Evolutionary conservation across 495 filamentous ascomycete genomes (phyloP).

Genomic region (Penicillium parvum): DNA sequence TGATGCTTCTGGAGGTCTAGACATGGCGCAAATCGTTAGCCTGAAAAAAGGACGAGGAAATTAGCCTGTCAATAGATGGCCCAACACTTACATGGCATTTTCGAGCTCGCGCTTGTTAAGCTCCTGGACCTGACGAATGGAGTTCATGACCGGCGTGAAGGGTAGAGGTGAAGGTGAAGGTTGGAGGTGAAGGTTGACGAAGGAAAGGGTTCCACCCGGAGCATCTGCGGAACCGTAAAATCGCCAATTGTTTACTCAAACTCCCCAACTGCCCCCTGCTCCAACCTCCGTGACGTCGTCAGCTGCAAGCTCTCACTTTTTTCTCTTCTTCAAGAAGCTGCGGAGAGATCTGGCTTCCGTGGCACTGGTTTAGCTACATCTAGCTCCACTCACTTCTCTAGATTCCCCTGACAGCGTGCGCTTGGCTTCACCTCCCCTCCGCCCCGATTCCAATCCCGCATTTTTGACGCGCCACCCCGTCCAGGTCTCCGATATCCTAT

Average conservation of each 20-base stretch:
- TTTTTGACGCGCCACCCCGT: slow-evolving; percentile 5
- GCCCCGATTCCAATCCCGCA: slow-evolving; percentile 6
- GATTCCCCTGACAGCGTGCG: slow-evolving; percentile 23
- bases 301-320: slow-evolving; percentile 8
- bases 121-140: slow-evolving; percentile 82
- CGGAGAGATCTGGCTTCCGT: slow-evolving; percentile 1
- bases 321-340: not conserved
- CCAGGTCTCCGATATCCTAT: not conserved
- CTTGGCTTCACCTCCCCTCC: slow-evolving; percentile 12
- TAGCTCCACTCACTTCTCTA: slow-evolving; percentile 11
- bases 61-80: not conserved
- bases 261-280: slow-evolving; percentile 10
- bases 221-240: slow-evolving; percentile 30
- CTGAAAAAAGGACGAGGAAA: not conserved
- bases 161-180: slow-evolving; percentile 4
- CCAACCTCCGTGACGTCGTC: slow-evolving; percentile 12
- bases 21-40: slow-evolving; percentile 12
- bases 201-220: slow-evolving; percentile 21
- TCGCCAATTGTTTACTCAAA: slow-evolving; percentile 28
- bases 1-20: slow-evolving; percentile 72
- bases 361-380: not conserved
- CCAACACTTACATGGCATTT: slow-evolving; percentile 61
- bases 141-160: slow-evolving; percentile 62
- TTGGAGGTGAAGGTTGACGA: slow-evolving; percentile 16
- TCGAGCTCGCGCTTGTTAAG: slow-evolving; percentile 96